Conservation (phyloP, 192 early-diverging fungal genomes). For the Funneliformis geosporum region DNA sequence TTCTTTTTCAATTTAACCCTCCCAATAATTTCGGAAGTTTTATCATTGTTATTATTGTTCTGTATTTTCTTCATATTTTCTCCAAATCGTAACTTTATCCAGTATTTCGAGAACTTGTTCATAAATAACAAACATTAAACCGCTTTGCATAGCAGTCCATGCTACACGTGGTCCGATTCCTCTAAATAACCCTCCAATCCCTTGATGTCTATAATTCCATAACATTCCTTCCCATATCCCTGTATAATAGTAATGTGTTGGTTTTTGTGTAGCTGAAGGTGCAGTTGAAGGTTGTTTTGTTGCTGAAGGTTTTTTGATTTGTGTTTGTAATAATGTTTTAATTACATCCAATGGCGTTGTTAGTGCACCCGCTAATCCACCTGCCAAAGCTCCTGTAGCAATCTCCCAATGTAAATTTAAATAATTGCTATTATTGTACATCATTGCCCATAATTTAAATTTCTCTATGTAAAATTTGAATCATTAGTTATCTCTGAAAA, state of each 20-base stretch:
- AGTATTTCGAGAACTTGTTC: slow-evolving; percentile 58
- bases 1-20: not conserved
- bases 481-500: not conserved
- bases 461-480: slow-evolving; percentile 40
- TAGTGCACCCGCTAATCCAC: slow-evolving; percentile 59
- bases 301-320: slow-evolving; percentile 44
- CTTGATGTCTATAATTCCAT: slow-evolving; percentile 59
- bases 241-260: slow-evolving; percentile 47
- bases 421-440: slow-evolving; percentile 34
- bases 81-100: slow-evolving; percentile 31
- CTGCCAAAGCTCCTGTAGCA: slow-evolving; percentile 52
- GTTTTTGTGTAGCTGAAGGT: slow-evolving; percentile 11
- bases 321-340: slow-evolving; percentile 61
- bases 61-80: not conserved
- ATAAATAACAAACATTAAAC: slow-evolving; percentile 75
- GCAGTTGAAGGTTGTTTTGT: slow-evolving; percentile 11
- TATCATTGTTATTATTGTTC: not conserved
- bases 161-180: slow-evolving; percentile 73
- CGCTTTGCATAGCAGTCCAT: slow-evolving; percentile 70
- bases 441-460: slow-evolving; percentile 54
- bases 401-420: slow-evolving; percentile 52
- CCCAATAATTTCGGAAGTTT: not conserved
- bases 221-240: slow-evolving; percentile 58
- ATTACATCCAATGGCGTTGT: slow-evolving; percentile 62
- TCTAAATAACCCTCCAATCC: slow-evolving; percentile 64